Conservation (phyloP, 768 basidiomycete genomes). For the Pisolithus sp. region DNA sequence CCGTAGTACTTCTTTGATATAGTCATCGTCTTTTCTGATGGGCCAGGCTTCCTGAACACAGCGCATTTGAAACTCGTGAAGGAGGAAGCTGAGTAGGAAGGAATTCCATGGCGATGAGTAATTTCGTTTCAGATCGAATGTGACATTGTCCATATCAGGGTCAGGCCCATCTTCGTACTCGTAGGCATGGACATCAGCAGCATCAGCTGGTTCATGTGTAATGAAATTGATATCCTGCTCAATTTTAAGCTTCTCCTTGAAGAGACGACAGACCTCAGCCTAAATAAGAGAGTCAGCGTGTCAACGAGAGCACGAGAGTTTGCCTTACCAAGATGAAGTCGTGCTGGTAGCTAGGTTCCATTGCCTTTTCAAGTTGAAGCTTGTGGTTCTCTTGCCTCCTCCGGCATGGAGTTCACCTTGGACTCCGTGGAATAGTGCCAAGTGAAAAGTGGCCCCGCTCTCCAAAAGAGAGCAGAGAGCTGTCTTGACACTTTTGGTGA, state of each 20-base stretch:
- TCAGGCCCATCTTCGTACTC: constrained; percentile 5
- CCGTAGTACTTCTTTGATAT: too few species aligned
- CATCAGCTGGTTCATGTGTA: background rate
- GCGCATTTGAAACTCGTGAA: too few species aligned
- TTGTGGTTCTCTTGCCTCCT: too few species aligned
- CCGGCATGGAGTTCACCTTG: background rate
- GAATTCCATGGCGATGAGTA: background rate
- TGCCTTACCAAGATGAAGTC: constrained; percentile 4
- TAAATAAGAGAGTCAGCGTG: background rate
- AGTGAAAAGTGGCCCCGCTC: background rate
- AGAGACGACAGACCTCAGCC: constrained; percentile 6
- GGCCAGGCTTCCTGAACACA: too few species aligned
- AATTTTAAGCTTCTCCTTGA: constrained; percentile 7
- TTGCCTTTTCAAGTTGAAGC: too few species aligned
- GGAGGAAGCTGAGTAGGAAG: too few species aligned
- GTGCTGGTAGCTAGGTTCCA: too few species aligned
- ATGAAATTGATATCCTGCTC: constrained; percentile 6
- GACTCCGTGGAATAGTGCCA: background rate
- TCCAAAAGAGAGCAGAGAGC: background rate
- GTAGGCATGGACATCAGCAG: constrained; percentile 2
- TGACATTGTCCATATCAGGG: background rate
- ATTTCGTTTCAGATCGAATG: constrained; percentile 1
- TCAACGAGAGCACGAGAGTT: background rate
- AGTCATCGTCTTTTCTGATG: too few species aligned
- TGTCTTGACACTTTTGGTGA: background rate